A percentile compares a stretch with the other conserved stretches of the same genome.
These are phyloP conservation scores for Verticillium nonalfalfae DNA, from an alignment of 2,329 filamentous ascomycete species.

Conservation along the genomic window DNA sequence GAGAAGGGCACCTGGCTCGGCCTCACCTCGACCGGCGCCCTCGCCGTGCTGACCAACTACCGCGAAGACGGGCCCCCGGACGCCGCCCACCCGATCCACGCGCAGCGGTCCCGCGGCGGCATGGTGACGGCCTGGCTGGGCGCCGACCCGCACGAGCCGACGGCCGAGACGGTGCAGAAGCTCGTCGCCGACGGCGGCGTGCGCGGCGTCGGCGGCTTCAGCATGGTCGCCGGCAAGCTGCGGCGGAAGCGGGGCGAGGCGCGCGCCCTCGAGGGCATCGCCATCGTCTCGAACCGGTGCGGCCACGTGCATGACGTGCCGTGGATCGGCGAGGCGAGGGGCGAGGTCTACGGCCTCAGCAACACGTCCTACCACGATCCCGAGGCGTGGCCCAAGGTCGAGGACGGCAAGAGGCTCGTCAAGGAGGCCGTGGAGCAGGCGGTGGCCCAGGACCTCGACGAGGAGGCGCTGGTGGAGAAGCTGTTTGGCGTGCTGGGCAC, in stretches of 20 bases:
- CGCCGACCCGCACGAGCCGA: constrained; percentile 37
- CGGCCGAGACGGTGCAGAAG: constrained; percentile 42
- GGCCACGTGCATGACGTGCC: constrained; percentile 48
- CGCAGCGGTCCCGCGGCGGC: constrained; percentile 51
- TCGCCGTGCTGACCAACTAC: constrained; percentile 63
- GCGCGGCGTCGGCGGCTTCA: constrained; percentile 60
- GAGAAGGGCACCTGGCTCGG: constrained; percentile 63
- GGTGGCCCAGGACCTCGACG: constrained; percentile 23
- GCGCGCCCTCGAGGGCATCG: constrained; percentile 38
- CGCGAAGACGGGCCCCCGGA: constrained; percentile 47
- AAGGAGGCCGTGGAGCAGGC: constrained; percentile 33
- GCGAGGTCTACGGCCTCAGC: constrained; percentile 52
- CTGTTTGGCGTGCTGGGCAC: constrained; percentile 51
- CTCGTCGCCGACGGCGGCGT: constrained; percentile 47
- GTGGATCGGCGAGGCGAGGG: constrained; percentile 46
- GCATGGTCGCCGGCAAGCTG: constrained; percentile 59
- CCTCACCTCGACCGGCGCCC: constrained; percentile 50
- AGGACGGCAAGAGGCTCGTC: constrained; percentile 41
- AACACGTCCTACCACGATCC: constrained; percentile 52
- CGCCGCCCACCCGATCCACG: constrained; percentile 44
- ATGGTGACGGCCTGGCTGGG: constrained; percentile 60
- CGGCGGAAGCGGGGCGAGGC: constrained; percentile 21
- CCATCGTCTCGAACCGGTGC: constrained; percentile 57
- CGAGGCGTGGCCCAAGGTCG: constrained; percentile 55
- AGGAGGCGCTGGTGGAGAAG: constrained; percentile 41